phyloP scores from a whole-genome alignment of 2,329 filamentous ascomycete species.

The Alternaria panax region DNA sequence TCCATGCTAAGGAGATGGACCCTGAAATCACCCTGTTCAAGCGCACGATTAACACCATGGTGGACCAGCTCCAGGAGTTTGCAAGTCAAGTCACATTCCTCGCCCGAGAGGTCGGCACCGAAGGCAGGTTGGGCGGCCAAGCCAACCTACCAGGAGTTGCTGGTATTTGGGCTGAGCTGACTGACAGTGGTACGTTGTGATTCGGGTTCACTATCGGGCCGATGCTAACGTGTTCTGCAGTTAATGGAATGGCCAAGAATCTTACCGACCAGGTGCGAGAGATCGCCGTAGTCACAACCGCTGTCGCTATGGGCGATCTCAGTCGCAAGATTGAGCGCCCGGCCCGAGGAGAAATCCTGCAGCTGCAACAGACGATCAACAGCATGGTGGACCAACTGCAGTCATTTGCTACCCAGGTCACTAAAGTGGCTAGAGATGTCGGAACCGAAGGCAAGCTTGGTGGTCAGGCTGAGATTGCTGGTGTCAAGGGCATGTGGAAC shows the following conservation, averaged over 20 bases:
- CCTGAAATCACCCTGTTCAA: slow-evolving; percentile 98
- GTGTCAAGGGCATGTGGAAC: slow-evolving; percentile 72
- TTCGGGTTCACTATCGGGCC: slow-evolving; percentile 27
- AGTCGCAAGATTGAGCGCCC: slow-evolving; percentile 96
- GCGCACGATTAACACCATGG: slow-evolving; percentile 98
- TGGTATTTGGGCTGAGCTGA: slow-evolving; percentile 97
- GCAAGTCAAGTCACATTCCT: slow-evolving; percentile 95
- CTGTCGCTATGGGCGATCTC: slow-evolving; percentile 91
- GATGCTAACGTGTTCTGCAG: slow-evolving; percentile 53
- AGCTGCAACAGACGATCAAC: slow-evolving; percentile 88
- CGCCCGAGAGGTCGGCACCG: slow-evolving; percentile 93
- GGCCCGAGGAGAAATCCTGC: slow-evolving; percentile 90
- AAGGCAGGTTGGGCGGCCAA: slow-evolving; percentile 92
- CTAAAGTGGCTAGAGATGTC: slow-evolving; percentile 69
- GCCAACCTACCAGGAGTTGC: slow-evolving; percentile 93
- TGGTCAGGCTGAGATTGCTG: slow-evolving; percentile 69
- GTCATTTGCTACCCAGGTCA: slow-evolving; percentile 70
- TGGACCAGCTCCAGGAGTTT: slow-evolving; percentile 96
- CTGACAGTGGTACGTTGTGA: slow-evolving; percentile 60
- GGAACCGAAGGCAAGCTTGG: slow-evolving; percentile 70
- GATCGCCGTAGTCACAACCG: slow-evolving; percentile 95
- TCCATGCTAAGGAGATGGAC: slow-evolving; percentile 96
- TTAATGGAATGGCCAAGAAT: slow-evolving; percentile 99
- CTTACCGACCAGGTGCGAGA: slow-evolving; percentile 96
- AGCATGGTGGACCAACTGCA: slow-evolving; percentile 72